phyloP scores from a whole-genome alignment of 306 rosid species.

The Corylus avellana region DNA sequence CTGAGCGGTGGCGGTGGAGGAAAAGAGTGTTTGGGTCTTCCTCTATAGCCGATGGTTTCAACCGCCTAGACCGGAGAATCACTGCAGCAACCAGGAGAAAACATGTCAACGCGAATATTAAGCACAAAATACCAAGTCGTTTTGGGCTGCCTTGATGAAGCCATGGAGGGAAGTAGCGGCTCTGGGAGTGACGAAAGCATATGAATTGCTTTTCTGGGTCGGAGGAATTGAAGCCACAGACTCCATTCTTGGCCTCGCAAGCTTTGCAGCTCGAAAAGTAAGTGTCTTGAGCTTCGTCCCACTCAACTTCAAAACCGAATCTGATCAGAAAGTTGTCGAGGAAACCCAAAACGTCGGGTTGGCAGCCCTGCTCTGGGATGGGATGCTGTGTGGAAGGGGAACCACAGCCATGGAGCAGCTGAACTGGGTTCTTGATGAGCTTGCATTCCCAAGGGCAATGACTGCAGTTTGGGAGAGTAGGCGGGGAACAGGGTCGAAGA shows the following conservation, averaged over 20 bases:
- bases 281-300: constrained; percentile 68
- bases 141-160: constrained; percentile 35
- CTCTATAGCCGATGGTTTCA: constrained; percentile 33
- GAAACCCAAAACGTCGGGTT: constrained; percentile 55
- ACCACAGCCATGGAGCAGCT: constrained; percentile 54
- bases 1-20: constrained; percentile 73
- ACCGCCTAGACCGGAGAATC: constrained; percentile 43
- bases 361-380: constrained; percentile 50
- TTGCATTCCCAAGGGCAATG: constrained; percentile 77
- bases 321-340: constrained; percentile 43
- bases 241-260: constrained; percentile 47
- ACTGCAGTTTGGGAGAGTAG: constrained; percentile 55
- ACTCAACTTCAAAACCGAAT: constrained; percentile 59
- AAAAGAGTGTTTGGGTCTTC: constrained; percentile 74
- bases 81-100: constrained; percentile 34
- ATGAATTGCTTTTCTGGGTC: constrained; percentile 54
- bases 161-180: constrained; percentile 54
- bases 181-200: constrained; percentile 39
- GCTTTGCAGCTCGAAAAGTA: constrained; percentile 59
- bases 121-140: constrained; percentile 35
- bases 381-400: constrained; percentile 42
- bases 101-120: constrained; percentile 41
- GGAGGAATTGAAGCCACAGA: constrained; percentile 76
- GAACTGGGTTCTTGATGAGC: constrained; percentile 58
- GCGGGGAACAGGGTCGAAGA: constrained; percentile 67